phyloP scores from a whole-genome alignment of 192 early-diverging fungal species.

The Pilaira anomala region DNA sequence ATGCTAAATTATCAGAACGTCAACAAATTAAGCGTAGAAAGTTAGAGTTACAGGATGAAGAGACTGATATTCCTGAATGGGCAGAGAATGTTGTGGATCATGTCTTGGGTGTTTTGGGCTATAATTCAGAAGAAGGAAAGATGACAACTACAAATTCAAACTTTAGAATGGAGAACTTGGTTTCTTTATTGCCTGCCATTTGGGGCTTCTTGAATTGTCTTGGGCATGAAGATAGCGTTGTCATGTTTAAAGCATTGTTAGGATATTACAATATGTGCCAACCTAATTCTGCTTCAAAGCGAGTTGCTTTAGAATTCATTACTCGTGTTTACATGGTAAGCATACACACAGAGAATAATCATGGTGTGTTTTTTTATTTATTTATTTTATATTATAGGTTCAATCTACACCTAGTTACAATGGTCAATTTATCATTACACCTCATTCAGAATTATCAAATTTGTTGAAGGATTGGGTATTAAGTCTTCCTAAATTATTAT shows the following conservation, averaged over 20 bases:
- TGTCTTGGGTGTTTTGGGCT: constrained; percentile 50
- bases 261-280: constrained; percentile 33
- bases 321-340: constrained; percentile 29
- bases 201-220: constrained; percentile 52
- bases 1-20: neutral
- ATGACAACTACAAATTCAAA: constrained; percentile 40
- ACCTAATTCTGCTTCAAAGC: constrained; percentile 34
- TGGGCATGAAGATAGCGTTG: constrained; percentile 25
- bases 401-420: constrained; percentile 44
- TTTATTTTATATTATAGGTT: constrained; percentile 24
- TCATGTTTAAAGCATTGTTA: constrained; percentile 36
- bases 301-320: constrained; percentile 30
- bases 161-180: constrained; percentile 45
- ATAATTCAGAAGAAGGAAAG: constrained; percentile 28
- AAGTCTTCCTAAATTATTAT: constrained; percentile 49
- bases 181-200: constrained; percentile 45
- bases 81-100: constrained; percentile 55
- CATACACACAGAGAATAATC: neutral
- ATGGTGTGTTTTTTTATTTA: neutral
- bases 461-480: constrained; percentile 36
- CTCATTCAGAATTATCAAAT: constrained; percentile 17
- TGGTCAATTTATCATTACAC: constrained; percentile 31
- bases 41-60: neutral
- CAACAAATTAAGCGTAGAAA: neutral
- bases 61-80: constrained; percentile 40